Evolutionary conservation across 176 grass and related monocot genomes (phyloP), one percentile per base, ranked within the genome.

Genomic region (Carex parvula): DNA sequence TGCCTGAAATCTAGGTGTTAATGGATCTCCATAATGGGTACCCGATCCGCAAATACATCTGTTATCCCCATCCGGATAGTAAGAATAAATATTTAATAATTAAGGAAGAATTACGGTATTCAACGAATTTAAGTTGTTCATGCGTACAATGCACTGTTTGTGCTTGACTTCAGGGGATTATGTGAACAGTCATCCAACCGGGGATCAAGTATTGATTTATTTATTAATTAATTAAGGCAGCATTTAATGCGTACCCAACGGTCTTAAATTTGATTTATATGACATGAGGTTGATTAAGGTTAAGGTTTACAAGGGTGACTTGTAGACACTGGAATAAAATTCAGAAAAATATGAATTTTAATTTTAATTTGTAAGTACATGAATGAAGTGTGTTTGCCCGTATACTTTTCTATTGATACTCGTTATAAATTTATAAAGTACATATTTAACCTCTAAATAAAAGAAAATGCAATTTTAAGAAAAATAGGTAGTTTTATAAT

Each of bases 21-120:
- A 11, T 52, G 70, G 70, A 70, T 73, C 70, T 73, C 42, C 70
- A 73, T 48, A 73, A 73, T 12, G 69, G 69, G 69, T 72, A 50
- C 69, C 8, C 10, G 70, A 73, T 73, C 42, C 42, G 42, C 3
- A 73, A 22, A 12, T 13, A 30, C 5, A 70, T 71, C 0, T 46
- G 21, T 71, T 41, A 20, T 71, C 3, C 22, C 8, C n/a, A 6
- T 42, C 41, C 6, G 41, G 41, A 42, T 42, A 7, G 1, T 7
- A 42, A 42, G 44, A 46, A 46, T 46, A 9, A 9, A 48, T 48
- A 48, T 48, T 11, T 48, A 48, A 50, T 50, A 11, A 12, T 58
- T 58, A 58, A 6, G n/a, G 56, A 1, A 3, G 15, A 6, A 58
- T 58, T 12, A 29, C 21, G 61, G 61, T 29, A 64, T 64, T 58